Conservation (phyloP, 192 early-diverging fungal species). For the Coemansia sp. region DNA sequence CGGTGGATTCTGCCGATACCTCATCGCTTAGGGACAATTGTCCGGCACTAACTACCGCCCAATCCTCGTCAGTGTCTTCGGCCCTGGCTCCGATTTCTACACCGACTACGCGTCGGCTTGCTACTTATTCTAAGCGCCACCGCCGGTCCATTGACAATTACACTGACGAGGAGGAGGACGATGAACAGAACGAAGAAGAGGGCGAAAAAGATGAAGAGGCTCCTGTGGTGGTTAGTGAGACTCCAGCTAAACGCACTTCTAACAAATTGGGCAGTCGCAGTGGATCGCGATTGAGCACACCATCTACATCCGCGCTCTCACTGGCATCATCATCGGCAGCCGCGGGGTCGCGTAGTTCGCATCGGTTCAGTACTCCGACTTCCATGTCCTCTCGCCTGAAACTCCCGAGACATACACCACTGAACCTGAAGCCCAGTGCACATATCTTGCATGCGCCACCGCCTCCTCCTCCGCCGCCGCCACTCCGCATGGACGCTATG, state of each 20-base stretch:
- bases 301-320: neutral
- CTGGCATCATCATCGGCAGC: neutral
- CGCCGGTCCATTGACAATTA: slow-evolving; percentile 11
- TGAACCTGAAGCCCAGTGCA: slow-evolving; percentile 10
- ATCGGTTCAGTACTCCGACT: neutral
- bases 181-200: neutral
- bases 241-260: neutral
- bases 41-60: neutral
- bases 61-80: neutral
- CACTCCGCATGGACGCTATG: neutral
- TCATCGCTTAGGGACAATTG: neutral
- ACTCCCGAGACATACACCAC: slow-evolving; percentile 5
- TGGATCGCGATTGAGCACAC: neutral
- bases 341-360: neutral
- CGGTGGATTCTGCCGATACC: neutral
- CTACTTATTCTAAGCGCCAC: neutral
- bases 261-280: neutral
- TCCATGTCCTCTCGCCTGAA: neutral
- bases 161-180: slow-evolving; percentile 7
- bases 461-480: too few relatives aligned
- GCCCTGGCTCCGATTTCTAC: neutral
- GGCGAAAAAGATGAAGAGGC: too few relatives aligned
- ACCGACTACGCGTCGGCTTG: neutral
- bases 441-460: neutral
- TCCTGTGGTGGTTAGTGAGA: neutral